These are phyloP conservation scores for Smittium mucronatum DNA, from an alignment of 371 early-diverging fungal species.

Conservation along the genomic window DNA sequence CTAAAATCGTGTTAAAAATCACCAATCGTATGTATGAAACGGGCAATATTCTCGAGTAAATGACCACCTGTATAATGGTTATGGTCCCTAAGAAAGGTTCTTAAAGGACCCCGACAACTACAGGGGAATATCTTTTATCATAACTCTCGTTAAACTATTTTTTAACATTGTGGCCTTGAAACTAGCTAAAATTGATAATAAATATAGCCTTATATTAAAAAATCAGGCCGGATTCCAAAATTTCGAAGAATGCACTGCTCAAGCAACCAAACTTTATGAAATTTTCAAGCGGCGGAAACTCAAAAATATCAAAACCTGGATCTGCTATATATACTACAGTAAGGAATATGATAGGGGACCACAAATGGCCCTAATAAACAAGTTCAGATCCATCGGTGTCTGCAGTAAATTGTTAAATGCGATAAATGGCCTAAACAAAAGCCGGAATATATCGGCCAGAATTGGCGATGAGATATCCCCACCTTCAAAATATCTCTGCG, in stretches of 20 bases:
- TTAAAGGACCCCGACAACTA: conserved; percentile 9
- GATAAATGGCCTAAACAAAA: background rate
- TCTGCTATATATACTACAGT: background rate
- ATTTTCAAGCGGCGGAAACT: conserved; percentile 1
- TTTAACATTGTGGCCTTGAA: background rate
- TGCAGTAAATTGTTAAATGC: background rate
- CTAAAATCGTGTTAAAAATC: background rate
- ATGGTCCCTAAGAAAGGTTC: conserved; percentile 2
- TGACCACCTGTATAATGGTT: conserved; percentile 5
- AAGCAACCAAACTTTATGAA: conserved; percentile 7
- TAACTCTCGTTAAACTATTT: conserved; percentile 4
- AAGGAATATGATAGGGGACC: conserved; percentile 1
- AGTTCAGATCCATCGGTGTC: background rate
- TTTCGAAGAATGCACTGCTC: conserved; percentile 7
- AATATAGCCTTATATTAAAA: background rate
- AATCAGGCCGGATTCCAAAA: conserved; percentile 1
- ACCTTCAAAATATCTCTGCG: background rate
- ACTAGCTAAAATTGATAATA: background rate
- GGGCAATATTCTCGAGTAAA: background rate
- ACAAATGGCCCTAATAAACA: background rate
- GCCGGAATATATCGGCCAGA: background rate
- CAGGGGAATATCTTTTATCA: conserved; percentile 1
- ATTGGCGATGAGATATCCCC: background rate
- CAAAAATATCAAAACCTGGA: conserved; percentile 1
- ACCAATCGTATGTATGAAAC: background rate